Conservation (phyloP, 108 stramenopile genomes). For the Seminavis robusta region DNA sequence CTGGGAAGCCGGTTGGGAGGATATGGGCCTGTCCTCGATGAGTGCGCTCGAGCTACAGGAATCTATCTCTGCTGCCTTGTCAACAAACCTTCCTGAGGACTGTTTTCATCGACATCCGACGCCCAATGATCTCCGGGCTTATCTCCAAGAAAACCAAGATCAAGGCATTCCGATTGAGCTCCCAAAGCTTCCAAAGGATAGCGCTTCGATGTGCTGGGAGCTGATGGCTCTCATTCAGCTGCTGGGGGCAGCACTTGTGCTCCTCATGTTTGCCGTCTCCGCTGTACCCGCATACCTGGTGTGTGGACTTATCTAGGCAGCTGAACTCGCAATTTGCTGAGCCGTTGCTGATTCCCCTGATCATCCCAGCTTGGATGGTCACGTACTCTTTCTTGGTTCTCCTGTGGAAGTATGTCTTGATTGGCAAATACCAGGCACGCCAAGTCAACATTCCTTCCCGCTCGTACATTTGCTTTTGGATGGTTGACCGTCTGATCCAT, state of each 20-base stretch:
- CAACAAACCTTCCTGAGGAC: not conserved
- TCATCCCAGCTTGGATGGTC: conserved; percentile 1
- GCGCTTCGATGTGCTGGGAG: not conserved
- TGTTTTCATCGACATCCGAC: conserved; percentile 4
- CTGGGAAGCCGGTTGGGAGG: not conserved
- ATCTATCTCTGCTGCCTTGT: not conserved
- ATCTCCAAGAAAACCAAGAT: not conserved
- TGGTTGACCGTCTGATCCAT: conserved; percentile 3
- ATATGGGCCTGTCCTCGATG: conserved; percentile 9
- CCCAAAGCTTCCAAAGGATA: not conserved
- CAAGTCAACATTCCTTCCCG: not conserved
- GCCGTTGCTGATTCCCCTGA: not conserved
- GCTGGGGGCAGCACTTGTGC: not conserved
- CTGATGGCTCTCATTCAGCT: not conserved
- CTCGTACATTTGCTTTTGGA: not conserved
- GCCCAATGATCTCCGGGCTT: not conserved
- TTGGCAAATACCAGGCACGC: conserved; percentile 9
- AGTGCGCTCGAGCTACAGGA: not conserved
- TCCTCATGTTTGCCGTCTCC: conserved; percentile 1
- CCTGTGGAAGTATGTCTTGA: conserved; percentile 1
- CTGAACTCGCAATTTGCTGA: not conserved
- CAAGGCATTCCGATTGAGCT: not conserved
- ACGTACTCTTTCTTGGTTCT: not conserved
- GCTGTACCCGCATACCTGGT: conserved; percentile 5
- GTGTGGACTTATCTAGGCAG: not conserved